Evolutionary conservation across 73 alveolate species (phyloP), one percentile per base, ranked within the genome.

Genomic region (Stentor coeruleus): DNA sequence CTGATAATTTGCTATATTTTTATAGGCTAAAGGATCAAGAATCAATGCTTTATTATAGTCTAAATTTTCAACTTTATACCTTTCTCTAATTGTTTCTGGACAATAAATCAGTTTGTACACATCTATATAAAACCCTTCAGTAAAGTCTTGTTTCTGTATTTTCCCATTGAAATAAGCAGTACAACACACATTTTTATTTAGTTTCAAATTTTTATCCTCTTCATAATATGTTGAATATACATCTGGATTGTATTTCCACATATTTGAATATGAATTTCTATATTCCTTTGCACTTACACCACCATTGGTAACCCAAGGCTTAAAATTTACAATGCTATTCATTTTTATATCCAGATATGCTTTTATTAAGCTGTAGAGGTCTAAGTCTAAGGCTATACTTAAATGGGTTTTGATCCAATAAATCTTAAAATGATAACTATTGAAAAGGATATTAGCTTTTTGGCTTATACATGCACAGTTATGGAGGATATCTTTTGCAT

Each of bases 151-250:
- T 31, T 66, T 20, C 11, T 59, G 36, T 6, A 3, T 3, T 3
- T 38, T 40, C 2, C 79, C 79, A 28, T 66, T 31, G 37, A 20
- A 66, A 66, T 11, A 26, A 66, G 79, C 79, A 11, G 39, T 28
- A 66, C 79, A 66, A 33, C 11, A 28, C 1, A 66, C 0, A 0
- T 66, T 66, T 66, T 33, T 66, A 28, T 66, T 0, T 14, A 66
- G 37, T 28, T 20, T 14, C 33, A 40, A 66, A 0, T 20, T 20
- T 28, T 0, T 66, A 26, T 2, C 33, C 20, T 2, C 0, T 26
- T 26, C 36, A 33, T 66, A 33, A 66, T 66, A 66, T 20, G 79
- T 66, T 66, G 79, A 66, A 33, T 66, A 66, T 1, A 31, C 33
- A 20, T 14, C n/a, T 1, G 40, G 40, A 66, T 66, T 31, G 79